Evolutionary conservation across 2,329 filamentous ascomycete species (phyloP), one percentile per base, ranked within the genome.

Genomic region (Exophiala viscosa): DNA sequence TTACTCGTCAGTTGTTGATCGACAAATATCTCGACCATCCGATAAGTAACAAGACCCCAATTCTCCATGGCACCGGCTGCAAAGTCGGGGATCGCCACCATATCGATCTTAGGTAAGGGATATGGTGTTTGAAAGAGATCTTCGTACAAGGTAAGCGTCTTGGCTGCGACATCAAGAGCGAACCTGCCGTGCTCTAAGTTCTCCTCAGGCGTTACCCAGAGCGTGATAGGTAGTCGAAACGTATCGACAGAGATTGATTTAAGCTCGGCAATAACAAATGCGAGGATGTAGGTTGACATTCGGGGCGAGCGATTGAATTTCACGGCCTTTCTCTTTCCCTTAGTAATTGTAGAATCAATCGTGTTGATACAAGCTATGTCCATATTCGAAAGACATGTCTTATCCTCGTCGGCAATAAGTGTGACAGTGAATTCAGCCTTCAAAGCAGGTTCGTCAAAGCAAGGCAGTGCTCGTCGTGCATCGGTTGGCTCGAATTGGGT

Each of bases 401-500:
- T 86, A 61, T 91, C 88, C 41, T 86, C 84, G n/a, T 92, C 91
- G 41, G 96, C 80, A 73, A 96, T 91, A 59, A 97, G 87, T 64
- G 90, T 80, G 53, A 97, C 87, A 69, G 96, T 90, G 66, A 96
- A 96, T 2, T 90, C 92, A 9, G 92, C 89, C 74, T 99, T 97
- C 60, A 96, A 80, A 65, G 95, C 95, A 39, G 92, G 92, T 75
- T 99, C 93, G 67, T 97, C 93, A 66, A 97, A 96, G 75, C 92
- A 97, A 42, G 93, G 93, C 73, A 97, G 96, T 9, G 92, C 91
- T 60, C 90, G 82, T 59, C 92, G 86, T 56, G 93, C 92, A 73
- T 97, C 92, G 66, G 90, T 95, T 40, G 90, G 86, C 76, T 99
- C 92, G 67, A 99, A 97, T 69, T 99, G 92, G 44, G 93, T 99